Base-by-base conservation (phyloP, 163 green algal species). In the Volvox carteri region DNA sequence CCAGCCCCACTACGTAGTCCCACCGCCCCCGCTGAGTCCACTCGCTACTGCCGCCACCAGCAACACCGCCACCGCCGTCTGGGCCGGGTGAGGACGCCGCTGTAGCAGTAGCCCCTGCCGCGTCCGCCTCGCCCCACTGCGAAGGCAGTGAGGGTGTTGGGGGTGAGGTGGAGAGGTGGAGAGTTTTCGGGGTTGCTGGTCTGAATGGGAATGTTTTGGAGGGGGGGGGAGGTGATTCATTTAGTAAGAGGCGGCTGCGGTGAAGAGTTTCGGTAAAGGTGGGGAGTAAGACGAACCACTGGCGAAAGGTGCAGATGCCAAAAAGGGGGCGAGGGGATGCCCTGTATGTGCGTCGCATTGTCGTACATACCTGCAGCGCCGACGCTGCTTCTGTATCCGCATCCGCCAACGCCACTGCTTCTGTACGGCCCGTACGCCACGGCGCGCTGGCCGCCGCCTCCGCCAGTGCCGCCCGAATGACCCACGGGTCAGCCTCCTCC, bases 1-100 rank as follows among this genome's bases (percentile, higher is more conserved):
- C 93, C 37, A 95, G 85, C 0, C 93, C 91, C 14, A 95, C 87
- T 2, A 87, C 77, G 65, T 91, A 94, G 79, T 94, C 90, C 91
- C 91, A 93, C 14, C 92, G 88, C 23, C 92, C 92, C 0, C 78
- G 35, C 78, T 91, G 76, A 30, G 4, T 58, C 88, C 79, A 76
- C 60, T 74, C 73, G 14, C 52, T 83, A 67, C 58, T 52, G 23
- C 68, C 76, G 65, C 33, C n/a, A 33, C 77, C 12, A 23, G 25
- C 16, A 2, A 37, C 16, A 2, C 50, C 28, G 19, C 77, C 16
- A 12, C 52, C 18, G 48, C 52, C 62, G 62, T 4, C 62, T 42
- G 62, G 62, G 23, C 18, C 62, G 8, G n/a, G n/a, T 74, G 62
- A 41, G 8, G 23, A 4, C 8, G n/a, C 62, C 28, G 8, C 75